These are phyloP conservation scores for Daldinia sp. DNA, from an alignment of 2,329 filamentous ascomycete species.

Conservation along the genomic window DNA sequence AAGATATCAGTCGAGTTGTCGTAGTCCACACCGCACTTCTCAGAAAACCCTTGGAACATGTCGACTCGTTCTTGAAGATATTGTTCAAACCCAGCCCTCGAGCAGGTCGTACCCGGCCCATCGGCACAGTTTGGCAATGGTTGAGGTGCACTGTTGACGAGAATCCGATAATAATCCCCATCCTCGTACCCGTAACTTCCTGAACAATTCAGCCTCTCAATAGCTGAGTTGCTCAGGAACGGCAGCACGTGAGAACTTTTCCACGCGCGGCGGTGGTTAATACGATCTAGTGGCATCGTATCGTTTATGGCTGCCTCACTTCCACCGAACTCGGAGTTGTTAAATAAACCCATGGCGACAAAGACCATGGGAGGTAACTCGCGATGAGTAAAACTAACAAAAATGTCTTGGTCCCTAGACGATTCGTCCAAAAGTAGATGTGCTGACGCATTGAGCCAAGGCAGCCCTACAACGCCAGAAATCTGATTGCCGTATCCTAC, in stretches of 20 bases:
- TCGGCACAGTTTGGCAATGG: conserved; percentile 53
- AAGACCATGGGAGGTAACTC: conserved; percentile 72
- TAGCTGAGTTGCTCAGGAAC: conserved; percentile 71
- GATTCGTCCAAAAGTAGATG: conserved; percentile 54
- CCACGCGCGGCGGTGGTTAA: conserved; percentile 72
- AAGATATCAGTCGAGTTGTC: conserved; percentile 43
- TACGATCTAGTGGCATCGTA: conserved; percentile 69
- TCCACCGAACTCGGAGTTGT: conserved; percentile 67
- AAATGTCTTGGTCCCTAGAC: conserved; percentile 62
- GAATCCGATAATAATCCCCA: conserved; percentile 58
- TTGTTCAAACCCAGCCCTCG: conserved; percentile 49
- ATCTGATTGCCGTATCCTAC: conserved; percentile 68
- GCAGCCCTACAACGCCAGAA: conserved; percentile 67
- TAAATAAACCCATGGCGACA: conserved; percentile 74
- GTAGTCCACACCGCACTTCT: conserved; percentile 48
- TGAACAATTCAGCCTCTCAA: conserved; percentile 69
- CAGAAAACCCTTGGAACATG: conserved; percentile 52
- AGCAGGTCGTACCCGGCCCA: conserved; percentile 56
- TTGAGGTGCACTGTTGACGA: conserved; percentile 56
- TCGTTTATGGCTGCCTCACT: conserved; percentile 61
- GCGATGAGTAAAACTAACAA: conserved; percentile 74
- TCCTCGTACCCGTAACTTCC: conserved; percentile 63
- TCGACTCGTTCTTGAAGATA: conserved; percentile 52
- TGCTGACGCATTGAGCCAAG: conserved; percentile 71
- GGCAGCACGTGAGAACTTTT: conserved; percentile 69